Conservation (phyloP, 2,329 filamentous ascomycete genomes). For the Fusarium nanum region DNA sequence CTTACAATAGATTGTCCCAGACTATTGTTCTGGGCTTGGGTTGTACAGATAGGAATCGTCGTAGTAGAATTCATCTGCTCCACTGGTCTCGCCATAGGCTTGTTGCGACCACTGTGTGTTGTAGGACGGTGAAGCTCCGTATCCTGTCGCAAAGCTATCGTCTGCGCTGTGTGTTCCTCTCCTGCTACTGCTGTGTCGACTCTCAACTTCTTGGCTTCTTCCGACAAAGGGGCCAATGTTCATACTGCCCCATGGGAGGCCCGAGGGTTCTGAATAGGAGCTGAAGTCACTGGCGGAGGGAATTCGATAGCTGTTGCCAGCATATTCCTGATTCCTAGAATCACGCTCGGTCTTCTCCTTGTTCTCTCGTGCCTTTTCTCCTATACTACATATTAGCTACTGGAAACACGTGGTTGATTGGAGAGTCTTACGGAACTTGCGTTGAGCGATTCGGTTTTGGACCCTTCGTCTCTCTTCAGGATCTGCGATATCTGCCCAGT, state of each 20-base stretch:
- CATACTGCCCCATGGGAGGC: slow-evolving; percentile 78
- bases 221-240: slow-evolving; percentile 67
- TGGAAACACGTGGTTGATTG: too few species aligned
- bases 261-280: slow-evolving; percentile 65
- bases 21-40: slow-evolving; percentile 33
- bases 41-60: slow-evolving; percentile 50
- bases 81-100: slow-evolving; percentile 49
- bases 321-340: slow-evolving; percentile 70
- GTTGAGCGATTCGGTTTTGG: slow-evolving; percentile 80
- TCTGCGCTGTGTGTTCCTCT: slow-evolving; percentile 53
- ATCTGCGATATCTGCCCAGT: slow-evolving; percentile 78
- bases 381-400: slow-evolving; percentile 53
- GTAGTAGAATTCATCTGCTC: slow-evolving; percentile 50
- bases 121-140: slow-evolving; percentile 43
- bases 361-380: slow-evolving; percentile 76
- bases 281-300: slow-evolving; percentile 68
- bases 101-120: slow-evolving; percentile 45
- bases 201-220: slow-evolving; percentile 62
- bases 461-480: slow-evolving; percentile 78
- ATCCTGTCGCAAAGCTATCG: slow-evolving; percentile 50
- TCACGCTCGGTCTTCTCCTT: slow-evolving; percentile 74
- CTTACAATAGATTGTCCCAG: slow-evolving; percentile 25
- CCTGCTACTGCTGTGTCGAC: slow-evolving; percentile 57
- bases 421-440: slow-evolving; percentile 74
- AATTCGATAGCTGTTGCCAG: slow-evolving; percentile 72